Percentiles rank a stretch among this genome's conserved stretches.
Conservation (phyloP, 2,329 filamentous ascomycete species). For the Colletotrichum sp. region DNA sequence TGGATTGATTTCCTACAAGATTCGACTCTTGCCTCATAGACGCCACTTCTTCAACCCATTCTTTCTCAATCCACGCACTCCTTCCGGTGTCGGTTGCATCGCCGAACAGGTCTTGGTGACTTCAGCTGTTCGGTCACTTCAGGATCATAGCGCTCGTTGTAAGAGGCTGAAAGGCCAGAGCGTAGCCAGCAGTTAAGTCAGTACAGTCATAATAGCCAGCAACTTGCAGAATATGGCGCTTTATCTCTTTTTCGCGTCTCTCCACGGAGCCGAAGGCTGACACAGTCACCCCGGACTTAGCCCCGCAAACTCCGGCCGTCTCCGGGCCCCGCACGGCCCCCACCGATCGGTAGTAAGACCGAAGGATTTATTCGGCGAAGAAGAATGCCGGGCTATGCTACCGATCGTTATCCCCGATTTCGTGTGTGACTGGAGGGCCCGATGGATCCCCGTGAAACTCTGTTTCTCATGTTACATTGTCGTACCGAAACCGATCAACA, state of each 20-base stretch:
- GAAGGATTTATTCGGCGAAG: neutral
- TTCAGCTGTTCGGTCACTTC: neutral
- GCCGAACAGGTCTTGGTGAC: neutral
- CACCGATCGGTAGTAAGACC: neutral
- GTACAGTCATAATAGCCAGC: neutral
- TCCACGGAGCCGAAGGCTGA: neutral
- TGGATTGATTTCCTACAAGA: neutral
- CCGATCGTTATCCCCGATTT: neutral
- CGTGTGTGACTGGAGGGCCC: neutral
- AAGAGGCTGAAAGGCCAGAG: neutral
- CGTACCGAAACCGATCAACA: neutral
- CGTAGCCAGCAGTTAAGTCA: neutral
- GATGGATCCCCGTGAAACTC: neutral
- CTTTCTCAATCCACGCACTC: neutral
- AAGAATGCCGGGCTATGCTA: neutral
- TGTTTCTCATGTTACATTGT: neutral
- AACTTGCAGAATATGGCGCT: neutral
- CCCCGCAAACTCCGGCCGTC: neutral
- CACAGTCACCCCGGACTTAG: neutral
- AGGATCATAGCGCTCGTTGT: neutral
- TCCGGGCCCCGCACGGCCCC: neutral
- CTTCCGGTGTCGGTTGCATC: neutral
- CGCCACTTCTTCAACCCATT: rapidly evolving
- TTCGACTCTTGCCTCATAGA: neutral
- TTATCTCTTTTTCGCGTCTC: neutral